phyloP scores from a whole-genome alignment of 148 eudicot species.

The Talinum fruticosum region DNA sequence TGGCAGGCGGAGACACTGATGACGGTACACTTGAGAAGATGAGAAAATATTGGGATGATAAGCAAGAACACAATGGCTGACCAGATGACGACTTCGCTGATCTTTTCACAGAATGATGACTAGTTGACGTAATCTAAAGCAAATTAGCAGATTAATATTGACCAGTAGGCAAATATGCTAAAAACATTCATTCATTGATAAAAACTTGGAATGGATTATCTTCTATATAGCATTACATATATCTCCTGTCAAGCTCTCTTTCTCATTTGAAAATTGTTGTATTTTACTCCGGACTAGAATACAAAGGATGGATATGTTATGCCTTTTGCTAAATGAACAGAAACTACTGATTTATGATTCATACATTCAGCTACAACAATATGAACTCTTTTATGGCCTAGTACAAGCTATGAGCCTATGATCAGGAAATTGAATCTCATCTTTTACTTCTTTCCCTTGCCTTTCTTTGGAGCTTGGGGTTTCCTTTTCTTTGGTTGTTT shows the following conservation, averaged over 20 bases:
- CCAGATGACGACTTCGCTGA: neutral
- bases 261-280: neutral
- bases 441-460: conserved; percentile 71
- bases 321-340: conserved; percentile 2
- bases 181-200: neutral
- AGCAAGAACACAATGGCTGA: neutral
- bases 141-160: neutral
- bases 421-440: conserved; percentile 10
- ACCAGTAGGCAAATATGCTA: neutral
- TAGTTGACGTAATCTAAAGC: conserved; percentile 1
- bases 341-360: conserved; percentile 1
- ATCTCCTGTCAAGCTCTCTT: neutral
- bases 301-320: neutral
- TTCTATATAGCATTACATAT: neutral
- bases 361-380: conserved; percentile 4
- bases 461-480: conserved; percentile 66
- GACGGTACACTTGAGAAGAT: no score
- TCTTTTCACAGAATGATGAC: neutral
- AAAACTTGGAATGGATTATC: conserved; percentile 3
- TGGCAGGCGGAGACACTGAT: conserved; percentile 4
- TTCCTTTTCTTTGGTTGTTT: conserved; percentile 73
- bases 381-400: neutral
- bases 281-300: neutral
- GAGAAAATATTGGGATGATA: neutral
- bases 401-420: neutral